Percentiles rank a stretch among this genome's conserved stretches.
These are phyloP conservation scores for Aspergillus oerlinghausenensis DNA, from an alignment of 2,329 filamentous ascomycete species.

Conservation along the genomic window DNA sequence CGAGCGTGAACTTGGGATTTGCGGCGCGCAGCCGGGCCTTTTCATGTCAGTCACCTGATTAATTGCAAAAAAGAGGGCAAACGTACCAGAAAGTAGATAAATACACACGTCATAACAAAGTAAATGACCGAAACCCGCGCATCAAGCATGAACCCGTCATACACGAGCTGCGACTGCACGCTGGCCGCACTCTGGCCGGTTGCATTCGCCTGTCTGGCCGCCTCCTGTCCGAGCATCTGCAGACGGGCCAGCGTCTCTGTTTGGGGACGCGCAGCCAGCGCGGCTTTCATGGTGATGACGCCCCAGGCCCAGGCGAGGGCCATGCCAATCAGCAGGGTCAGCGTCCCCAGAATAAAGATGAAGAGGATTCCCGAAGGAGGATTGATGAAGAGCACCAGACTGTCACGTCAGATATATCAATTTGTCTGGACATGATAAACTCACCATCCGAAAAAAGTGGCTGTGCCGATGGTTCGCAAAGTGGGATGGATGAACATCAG, in stretches of 20 bases:
- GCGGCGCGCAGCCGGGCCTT: conserved; percentile 41
- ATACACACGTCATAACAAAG: conserved; percentile 37
- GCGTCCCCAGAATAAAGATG: conserved; percentile 39
- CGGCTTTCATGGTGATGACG: conserved; percentile 46
- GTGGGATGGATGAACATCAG: conserved; percentile 46
- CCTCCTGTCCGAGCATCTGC: conserved; percentile 29
- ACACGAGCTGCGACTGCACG: conserved; percentile 35
- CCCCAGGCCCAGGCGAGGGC: conserved; percentile 48
- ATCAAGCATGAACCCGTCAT: conserved; percentile 46
- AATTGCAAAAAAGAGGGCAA: too few relatives aligned
- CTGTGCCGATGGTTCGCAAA: conserved; percentile 38
- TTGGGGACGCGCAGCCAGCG: conserved; percentile 38
- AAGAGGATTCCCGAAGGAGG: conserved; percentile 45
- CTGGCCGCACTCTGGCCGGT: conserved; percentile 25
- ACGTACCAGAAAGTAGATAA: conserved; percentile 40
- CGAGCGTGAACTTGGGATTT: conserved; percentile 44
- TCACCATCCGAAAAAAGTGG: conserved; percentile 43
- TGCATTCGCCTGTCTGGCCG: conserved; percentile 28
- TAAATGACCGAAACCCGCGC: conserved; percentile 37
- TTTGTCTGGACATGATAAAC: background rate
- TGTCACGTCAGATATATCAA: background rate
- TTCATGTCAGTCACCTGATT: too few relatives aligned
- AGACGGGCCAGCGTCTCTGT: conserved; percentile 32
- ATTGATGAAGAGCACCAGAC: conserved; percentile 40
- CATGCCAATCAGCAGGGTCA: conserved; percentile 45